Evolutionary conservation across 2,329 filamentous ascomycete species (phyloP).

Genomic region (Aspergillus sclerotialis): DNA sequence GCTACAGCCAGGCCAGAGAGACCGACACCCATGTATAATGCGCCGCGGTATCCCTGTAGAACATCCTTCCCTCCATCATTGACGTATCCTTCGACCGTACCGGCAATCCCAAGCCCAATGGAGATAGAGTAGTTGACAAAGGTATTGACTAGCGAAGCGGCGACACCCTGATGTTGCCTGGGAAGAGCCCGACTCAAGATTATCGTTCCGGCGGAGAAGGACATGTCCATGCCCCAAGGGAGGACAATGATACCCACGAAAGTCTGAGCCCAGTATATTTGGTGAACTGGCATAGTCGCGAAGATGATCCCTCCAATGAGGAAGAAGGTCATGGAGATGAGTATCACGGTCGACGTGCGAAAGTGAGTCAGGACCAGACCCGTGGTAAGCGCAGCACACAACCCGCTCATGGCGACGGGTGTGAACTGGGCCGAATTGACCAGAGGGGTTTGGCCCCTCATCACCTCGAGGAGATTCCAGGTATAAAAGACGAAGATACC

Average conservation of each 20-base stretch:
- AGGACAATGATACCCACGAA: slow-evolving; percentile 23
- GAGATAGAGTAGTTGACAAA: slow-evolving; percentile 64
- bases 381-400: slow-evolving; percentile 22
- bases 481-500: slow-evolving; percentile 47
- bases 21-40: slow-evolving; percentile 35
- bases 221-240: slow-evolving; percentile 47
- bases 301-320: slow-evolving; percentile 30
- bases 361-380: slow-evolving; percentile 23
- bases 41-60: slow-evolving; percentile 34
- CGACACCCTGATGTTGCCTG: slow-evolving; percentile 44
- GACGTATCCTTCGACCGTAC: slow-evolving; percentile 52
- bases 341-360: slow-evolving; percentile 24
- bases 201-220: slow-evolving; percentile 55
- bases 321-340: slow-evolving; percentile 26
- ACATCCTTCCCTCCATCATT: slow-evolving; percentile 31
- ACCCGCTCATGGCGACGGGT: slow-evolving; percentile 17
- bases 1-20: slow-evolving; percentile 21
- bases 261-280: slow-evolving; percentile 37
- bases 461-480: slow-evolving; percentile 42
- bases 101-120: slow-evolving; percentile 56
- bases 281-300: slow-evolving; percentile 32
- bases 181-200: slow-evolving; percentile 50
- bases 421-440: slow-evolving; percentile 17
- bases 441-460: slow-evolving; percentile 17
- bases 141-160: slow-evolving; percentile 54